Base-by-base conservation (phyloP, 768 basidiomycete species). In the Naganishia randhawae region DNA sequence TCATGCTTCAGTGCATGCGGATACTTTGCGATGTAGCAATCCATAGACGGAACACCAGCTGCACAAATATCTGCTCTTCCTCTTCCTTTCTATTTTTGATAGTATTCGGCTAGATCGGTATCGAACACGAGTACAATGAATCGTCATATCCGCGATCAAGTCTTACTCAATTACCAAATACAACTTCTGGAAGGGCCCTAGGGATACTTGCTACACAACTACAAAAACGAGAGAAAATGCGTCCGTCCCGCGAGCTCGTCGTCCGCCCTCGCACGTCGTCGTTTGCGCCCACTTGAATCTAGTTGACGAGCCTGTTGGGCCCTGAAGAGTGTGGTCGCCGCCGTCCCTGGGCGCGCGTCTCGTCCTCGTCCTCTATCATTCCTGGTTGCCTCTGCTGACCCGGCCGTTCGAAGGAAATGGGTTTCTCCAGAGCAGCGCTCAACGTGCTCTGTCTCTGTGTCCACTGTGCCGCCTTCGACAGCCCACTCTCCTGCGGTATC, bases 401-500 rank as follows among this genome's bases (percentile, higher is more conserved):
- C 22, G 37, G 37, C 31, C 32, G n/a, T 32, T 55, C 54, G 5
- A 37, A 55, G 2, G 54, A 29, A 14, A 55, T 22, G 7, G 45
- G 45, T 7, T 22, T 48, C 45, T 48, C 45, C 45, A 48, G 25
- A 48, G 54, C 54, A 32, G 27, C 31, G 16, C 32, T 33, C 57
- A 61, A 39, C 37, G 57, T 39, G 17, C 57, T 61, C 17, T 61
- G 57, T 11, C 68, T 54, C 48, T 65, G 62, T 25, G 37, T 50
- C 68, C 68, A 69, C 37, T 53, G 62, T 13, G 68, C 62, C 27
- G 68, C 63, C 50, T 63, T 64, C 29, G 37, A 29, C 13, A 63
- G 22, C 5, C 53, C 66, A n/a, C 41, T 51, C 42, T 67, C 66
- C 39, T 55, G 37, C 27, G 66, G 54, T 0, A 67, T 61, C 11